Conservation (phyloP, 2,329 filamentous ascomycete genomes). For the Alternaria triticimaculans region DNA sequence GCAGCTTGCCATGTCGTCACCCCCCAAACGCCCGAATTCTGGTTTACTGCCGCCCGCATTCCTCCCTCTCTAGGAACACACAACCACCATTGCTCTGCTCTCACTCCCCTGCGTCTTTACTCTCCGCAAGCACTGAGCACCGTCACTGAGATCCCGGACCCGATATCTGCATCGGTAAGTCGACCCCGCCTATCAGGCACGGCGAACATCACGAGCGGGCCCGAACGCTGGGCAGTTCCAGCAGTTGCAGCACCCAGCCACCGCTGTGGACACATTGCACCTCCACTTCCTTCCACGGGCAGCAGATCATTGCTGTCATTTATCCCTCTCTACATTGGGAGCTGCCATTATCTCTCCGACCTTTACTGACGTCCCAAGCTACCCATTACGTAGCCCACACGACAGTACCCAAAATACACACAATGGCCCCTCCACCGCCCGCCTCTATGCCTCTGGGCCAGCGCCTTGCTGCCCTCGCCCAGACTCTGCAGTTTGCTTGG, state of each 20-base stretch:
- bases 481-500: slow-evolving; percentile 88
- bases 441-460: slow-evolving; percentile 73
- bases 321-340: slow-evolving; percentile 20
- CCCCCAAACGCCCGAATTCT: slow-evolving; percentile 39
- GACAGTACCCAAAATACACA: slow-evolving; percentile 30
- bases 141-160: slow-evolving; percentile 11
- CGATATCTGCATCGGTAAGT: slow-evolving; percentile 37
- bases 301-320: slow-evolving; percentile 17
- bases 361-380: slow-evolving; percentile 34
- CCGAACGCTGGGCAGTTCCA: slow-evolving; percentile 26
- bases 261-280: slow-evolving; percentile 47
- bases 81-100: slow-evolving; percentile 11
- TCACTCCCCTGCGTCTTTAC: slow-evolving; percentile 1
- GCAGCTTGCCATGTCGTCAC: slow-evolving; percentile 45
- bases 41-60: slow-evolving; percentile 40
- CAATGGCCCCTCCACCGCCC: slow-evolving; percentile 77
- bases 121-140: neutral
- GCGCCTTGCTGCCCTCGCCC: slow-evolving; percentile 77
- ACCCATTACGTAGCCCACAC: slow-evolving; percentile 34
- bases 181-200: slow-evolving; percentile 27
- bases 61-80: slow-evolving; percentile 4
- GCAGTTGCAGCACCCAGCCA: slow-evolving; percentile 31
- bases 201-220: slow-evolving; percentile 39
- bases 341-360: slow-evolving; percentile 16
- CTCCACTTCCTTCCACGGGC: slow-evolving; percentile 23